Evolutionary conservation across 1,284 basidiomycete species (phyloP).

Genomic region (Heterobasidion occidentale): DNA sequence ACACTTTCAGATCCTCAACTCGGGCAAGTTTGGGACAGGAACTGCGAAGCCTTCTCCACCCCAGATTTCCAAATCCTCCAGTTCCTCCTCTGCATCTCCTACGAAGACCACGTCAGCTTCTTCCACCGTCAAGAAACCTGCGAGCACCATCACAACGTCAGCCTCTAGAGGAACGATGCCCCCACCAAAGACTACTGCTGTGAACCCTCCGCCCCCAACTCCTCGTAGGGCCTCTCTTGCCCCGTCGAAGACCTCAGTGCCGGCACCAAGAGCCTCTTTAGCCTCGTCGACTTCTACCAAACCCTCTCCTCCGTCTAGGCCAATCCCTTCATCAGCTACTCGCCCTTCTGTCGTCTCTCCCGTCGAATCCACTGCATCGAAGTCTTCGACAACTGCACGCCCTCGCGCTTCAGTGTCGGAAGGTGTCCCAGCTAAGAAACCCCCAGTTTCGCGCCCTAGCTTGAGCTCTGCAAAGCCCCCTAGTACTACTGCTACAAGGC

Average conservation of each 20-base stretch:
- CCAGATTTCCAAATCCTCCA: slow-evolving; percentile 28
- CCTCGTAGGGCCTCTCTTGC: slow-evolving; percentile 20
- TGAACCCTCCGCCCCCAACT: slow-evolving; percentile 14
- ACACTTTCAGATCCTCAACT: slow-evolving; percentile 47
- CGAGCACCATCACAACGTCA: slow-evolving; percentile 17
- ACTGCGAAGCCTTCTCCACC: slow-evolving; percentile 41
- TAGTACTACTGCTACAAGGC: slow-evolving; percentile 21
- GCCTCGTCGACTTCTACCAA: slow-evolving; percentile 27
- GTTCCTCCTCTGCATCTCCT: slow-evolving; percentile 18
- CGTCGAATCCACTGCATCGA: slow-evolving; percentile 17
- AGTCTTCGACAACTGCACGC: slow-evolving; percentile 16
- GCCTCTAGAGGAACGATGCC: slow-evolving; percentile 28
- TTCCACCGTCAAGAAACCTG: slow-evolving; percentile 14
- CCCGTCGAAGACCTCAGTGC: slow-evolving; percentile 22
- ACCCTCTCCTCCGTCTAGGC: slow-evolving; percentile 21
- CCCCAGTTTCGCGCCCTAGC: slow-evolving; percentile 20
- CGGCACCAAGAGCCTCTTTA: slow-evolving; percentile 38
- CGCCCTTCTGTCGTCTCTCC: slow-evolving; percentile 5
- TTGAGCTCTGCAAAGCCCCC: slow-evolving; percentile 15
- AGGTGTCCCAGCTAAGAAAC: slow-evolving; percentile 18
- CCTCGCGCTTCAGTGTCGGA: slow-evolving; percentile 28
- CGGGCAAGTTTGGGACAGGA: slow-evolving; percentile 60
- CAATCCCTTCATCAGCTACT: slow-evolving; percentile 13
- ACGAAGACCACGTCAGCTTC: slow-evolving; percentile 13
- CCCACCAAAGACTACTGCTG: slow-evolving; percentile 21